Percentiles rank a stretch among this genome's conserved stretches.
These are phyloP conservation scores for Diaporthe ampelina DNA, from an alignment of 2,329 filamentous ascomycete genomes.

Conservation along the genomic window DNA sequence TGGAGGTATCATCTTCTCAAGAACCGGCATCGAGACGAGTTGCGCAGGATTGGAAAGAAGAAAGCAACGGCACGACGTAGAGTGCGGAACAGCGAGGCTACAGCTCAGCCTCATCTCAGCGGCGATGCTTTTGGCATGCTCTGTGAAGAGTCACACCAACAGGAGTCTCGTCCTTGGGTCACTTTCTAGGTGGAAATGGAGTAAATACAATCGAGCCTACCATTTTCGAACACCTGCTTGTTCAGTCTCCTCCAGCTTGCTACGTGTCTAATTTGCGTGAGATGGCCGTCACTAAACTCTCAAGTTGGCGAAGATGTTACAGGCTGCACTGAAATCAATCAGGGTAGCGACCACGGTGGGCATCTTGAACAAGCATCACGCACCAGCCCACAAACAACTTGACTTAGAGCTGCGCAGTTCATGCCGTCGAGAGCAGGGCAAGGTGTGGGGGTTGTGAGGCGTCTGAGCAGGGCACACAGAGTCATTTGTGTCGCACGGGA, in stretches of 20 bases:
- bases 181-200: conserved; percentile 17
- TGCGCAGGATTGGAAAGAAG: conserved; percentile 18
- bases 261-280: background rate
- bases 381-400: background rate
- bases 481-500: conserved; percentile 35
- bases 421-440: background rate
- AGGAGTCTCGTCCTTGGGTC: background rate
- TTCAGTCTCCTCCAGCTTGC: background rate
- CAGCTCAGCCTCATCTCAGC: background rate
- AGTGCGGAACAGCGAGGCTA: background rate
- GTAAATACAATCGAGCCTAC: background rate
- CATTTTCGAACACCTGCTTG: background rate
- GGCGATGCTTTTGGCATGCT: conserved; percentile 5
- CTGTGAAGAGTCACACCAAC: background rate
- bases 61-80: background rate
- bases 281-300: background rate
- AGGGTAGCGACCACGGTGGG: background rate
- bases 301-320: background rate
- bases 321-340: background rate
- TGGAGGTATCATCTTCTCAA: conserved; percentile 18
- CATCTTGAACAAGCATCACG: background rate
- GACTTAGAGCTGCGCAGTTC: background rate
- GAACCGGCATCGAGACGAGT: conserved; percentile 10
- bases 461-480: conserved; percentile 7
- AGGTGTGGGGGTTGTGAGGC: background rate